Evolutionary conservation across 306 rosid species (phyloP).

Genomic region (Mimosa bimucronata): DNA sequence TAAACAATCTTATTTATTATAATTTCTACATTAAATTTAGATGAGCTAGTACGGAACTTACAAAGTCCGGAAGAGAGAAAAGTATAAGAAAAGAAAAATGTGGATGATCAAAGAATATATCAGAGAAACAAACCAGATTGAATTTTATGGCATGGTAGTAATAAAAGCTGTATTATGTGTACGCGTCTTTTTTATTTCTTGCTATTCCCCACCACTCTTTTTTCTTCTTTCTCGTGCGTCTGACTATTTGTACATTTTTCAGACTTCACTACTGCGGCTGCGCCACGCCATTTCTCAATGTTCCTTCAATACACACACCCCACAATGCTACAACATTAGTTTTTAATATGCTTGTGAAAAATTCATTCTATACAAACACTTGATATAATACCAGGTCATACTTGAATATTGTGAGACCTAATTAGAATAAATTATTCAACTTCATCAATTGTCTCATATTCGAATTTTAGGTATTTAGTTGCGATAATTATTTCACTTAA

Average conservation of each 20-base stretch:
- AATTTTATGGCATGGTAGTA: not conserved
- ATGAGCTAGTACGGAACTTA: not conserved
- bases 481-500: not conserved
- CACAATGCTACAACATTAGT: not conserved
- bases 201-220: conserved; percentile 5
- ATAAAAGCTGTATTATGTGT: not conserved
- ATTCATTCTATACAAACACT: not conserved
- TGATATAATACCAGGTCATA: not conserved
- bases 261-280: conserved; percentile 4
- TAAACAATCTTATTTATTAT: not conserved
- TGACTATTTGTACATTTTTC: not conserved
- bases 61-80: not conserved
- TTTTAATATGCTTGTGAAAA: not conserved
- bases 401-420: not conserved
- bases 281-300: conserved; percentile 1
- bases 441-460: no score
- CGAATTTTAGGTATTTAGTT: no score
- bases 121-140: not conserved
- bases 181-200: conserved; percentile 14
- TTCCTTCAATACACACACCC: not conserved
- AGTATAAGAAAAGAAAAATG: not conserved
- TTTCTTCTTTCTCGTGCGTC: not conserved
- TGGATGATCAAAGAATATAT: not conserved
- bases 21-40: not conserved
- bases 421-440: not conserved